These are phyloP conservation scores for Phytopythium litorale DNA, from an alignment of 352 stramenopile genomes.

Conservation along the genomic window DNA sequence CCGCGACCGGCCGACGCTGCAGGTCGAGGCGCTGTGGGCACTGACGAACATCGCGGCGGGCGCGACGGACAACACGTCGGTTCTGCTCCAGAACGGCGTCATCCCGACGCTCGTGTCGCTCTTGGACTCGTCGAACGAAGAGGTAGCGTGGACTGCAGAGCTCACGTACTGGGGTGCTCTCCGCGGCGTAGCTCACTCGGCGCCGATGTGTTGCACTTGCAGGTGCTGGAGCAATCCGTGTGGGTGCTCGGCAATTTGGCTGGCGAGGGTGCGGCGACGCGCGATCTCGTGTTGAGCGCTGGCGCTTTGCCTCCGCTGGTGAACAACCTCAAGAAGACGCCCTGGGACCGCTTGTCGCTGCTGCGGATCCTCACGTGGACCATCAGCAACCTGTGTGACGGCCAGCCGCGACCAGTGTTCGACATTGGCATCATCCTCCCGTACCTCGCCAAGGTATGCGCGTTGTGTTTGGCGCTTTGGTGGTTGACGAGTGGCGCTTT, in stretches of 20 bases:
- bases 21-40: slow-evolving; percentile 93
- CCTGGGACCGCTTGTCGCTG: slow-evolving; percentile 78
- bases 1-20: slow-evolving; percentile 72
- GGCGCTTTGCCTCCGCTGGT: slow-evolving; percentile 83
- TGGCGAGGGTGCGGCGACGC: slow-evolving; percentile 83
- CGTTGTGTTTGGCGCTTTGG: background rate
- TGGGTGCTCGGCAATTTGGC: slow-evolving; percentile 93
- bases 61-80: slow-evolving; percentile 89
- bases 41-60: slow-evolving; percentile 95
- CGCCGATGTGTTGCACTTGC: background rate
- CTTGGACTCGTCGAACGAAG: slow-evolving; percentile 88
- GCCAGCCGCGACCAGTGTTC: slow-evolving; percentile 86
- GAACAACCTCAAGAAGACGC: slow-evolving; percentile 86
- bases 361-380: slow-evolving; percentile 92
- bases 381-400: slow-evolving; percentile 92
- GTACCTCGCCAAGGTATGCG: slow-evolving; percentile 62
- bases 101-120: slow-evolving; percentile 91
- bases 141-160: slow-evolving; percentile 45
- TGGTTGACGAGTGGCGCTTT: background rate
- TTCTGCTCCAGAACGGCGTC: slow-evolving; percentile 90
- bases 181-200: background rate
- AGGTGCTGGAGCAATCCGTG: slow-evolving; percentile 91
- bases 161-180: slow-evolving; percentile 6
- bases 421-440: slow-evolving; percentile 88
- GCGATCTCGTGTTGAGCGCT: slow-evolving; percentile 86